Evolutionary conservation across 352 stramenopile genomes (phyloP), one percentile per base, ranked within the genome.

Genomic region (Phytophthora chlamydospora): DNA sequence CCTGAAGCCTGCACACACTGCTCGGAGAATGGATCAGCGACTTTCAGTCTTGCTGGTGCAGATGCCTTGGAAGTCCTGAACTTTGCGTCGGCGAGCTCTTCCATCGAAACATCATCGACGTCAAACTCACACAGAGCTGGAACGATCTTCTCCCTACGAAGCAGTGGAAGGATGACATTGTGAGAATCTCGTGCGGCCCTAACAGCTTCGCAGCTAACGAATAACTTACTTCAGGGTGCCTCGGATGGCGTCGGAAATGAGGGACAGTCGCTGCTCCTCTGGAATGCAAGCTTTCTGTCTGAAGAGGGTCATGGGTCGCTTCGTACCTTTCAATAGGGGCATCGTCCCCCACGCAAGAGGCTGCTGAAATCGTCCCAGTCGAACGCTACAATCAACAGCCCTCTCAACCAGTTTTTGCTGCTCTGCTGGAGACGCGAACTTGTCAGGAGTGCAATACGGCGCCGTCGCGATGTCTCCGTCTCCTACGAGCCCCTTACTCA

Each of bases 401-500:
- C 73, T 78, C 0, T 94, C 83, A 12, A 78, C 40, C 13, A 94
- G 47, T 32, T 89, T 88, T 43, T 82, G 66, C 21, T 86, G 79
- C 49, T 91, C 83, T 3, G 24, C 36, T 21, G 78, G 66, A 0
- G 68, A 75, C 1, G 65, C 32, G 39, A 80, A 78, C 35, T 84
- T 86, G 43, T 91, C 85, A 3, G 85, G 83, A 10, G 56, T 71
- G 45, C 76, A 90, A 43, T 93, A 91, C 24, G 81, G 73, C 4
- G 71, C 64, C 1, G 76, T 84, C 1, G 78, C 79, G 3, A 71
- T 49, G 39, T 91, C 82, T 13, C 59, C 68, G 19, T 91, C 82
- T 5, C 83, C 85, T 8, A 75, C 31, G 1, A 92, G 51, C 3
- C 83, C 71, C 41, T 91, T 92, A 4, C 77, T 75, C 14, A 91